These are phyloP conservation scores for Macrolepiota fuliginosa DNA, from an alignment of 768 basidiomycete species.

Conservation along the genomic window DNA sequence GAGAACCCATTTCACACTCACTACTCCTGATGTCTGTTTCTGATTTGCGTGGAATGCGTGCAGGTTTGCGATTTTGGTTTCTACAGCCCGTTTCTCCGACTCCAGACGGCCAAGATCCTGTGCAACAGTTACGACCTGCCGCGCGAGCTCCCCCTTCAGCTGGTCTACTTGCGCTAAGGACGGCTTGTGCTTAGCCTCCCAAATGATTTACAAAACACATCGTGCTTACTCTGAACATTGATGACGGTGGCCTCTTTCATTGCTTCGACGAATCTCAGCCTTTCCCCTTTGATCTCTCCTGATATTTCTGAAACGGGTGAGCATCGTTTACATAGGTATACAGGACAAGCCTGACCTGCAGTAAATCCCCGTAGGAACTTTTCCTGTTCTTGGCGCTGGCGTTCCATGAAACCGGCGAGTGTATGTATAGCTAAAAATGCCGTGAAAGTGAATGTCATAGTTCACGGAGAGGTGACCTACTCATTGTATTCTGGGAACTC, in stretches of 20 bases:
- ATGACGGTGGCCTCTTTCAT: conserved; percentile 92
- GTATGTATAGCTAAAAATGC: conserved; percentile 47
- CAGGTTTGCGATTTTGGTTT: conserved; percentile 71
- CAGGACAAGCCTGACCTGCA: conserved; percentile 39
- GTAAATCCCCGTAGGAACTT: conserved; percentile 61
- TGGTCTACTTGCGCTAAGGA: conserved; percentile 79
- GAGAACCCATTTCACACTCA: background rate
- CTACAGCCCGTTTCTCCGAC: conserved; percentile 59
- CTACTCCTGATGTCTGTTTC: conserved; percentile 35
- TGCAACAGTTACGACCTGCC: conserved; percentile 73
- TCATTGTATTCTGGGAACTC: conserved; percentile 20
- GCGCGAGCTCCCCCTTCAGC: conserved; percentile 77
- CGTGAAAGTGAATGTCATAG: conserved; percentile 1
- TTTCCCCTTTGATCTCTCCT: too few species aligned
- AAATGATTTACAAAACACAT: background rate
- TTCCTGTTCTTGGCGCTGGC: conserved; percentile 71
- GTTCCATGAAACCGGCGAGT: conserved; percentile 60
- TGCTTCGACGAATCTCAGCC: conserved; percentile 83
- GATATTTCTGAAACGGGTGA: too few species aligned
- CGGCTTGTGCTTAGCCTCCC: background rate
- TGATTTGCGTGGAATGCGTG: conserved; percentile 73
- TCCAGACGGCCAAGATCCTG: conserved; percentile 70
- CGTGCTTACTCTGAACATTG: conserved; percentile 67
- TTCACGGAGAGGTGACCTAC: conserved; percentile 8
- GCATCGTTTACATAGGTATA: background rate